phyloP scores from a whole-genome alignment of 2,329 filamentous ascomycete genomes.

The Talaromyces sp. region DNA sequence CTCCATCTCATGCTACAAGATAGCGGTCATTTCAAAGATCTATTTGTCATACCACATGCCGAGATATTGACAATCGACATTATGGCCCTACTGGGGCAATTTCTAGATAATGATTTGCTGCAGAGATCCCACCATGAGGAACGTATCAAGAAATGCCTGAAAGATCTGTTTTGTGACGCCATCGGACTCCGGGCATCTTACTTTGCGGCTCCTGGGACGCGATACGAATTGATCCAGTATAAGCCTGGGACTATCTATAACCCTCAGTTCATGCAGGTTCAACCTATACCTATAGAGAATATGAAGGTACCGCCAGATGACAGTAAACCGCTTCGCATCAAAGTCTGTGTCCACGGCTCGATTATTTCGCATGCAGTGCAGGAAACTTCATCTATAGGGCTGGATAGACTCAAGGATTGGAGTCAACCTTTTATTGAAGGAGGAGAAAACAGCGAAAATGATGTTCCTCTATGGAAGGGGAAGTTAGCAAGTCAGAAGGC shows the following conservation, averaged over 20 bases:
- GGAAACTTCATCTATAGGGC: neutral
- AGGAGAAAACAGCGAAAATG: neutral
- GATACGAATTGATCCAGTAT: neutral
- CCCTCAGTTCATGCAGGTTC: neutral
- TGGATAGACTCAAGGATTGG: neutral
- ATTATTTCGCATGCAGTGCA: neutral
- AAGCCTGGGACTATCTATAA: neutral
- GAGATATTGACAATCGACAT: neutral
- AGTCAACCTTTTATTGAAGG: neutral
- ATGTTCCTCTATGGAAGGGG: neutral
- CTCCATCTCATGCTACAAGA: neutral
- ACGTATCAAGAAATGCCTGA: neutral
- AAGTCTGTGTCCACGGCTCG: neutral
- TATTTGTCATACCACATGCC: neutral
- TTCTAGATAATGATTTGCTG: neutral
- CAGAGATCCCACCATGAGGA: neutral
- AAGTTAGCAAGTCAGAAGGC: neutral
- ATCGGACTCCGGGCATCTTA: neutral
- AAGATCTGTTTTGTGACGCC: neutral
- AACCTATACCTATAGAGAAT: neutral
- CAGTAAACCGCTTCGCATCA: neutral
- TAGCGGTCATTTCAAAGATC: neutral
- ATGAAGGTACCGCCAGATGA: neutral
- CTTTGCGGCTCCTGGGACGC: neutral
- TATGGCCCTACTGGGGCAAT: neutral